A percentile compares a stretch with the other conserved stretches of the same genome.
These are phyloP conservation scores for Russula sp. DNA, from an alignment of 768 basidiomycete species.

Conservation along the genomic window DNA sequence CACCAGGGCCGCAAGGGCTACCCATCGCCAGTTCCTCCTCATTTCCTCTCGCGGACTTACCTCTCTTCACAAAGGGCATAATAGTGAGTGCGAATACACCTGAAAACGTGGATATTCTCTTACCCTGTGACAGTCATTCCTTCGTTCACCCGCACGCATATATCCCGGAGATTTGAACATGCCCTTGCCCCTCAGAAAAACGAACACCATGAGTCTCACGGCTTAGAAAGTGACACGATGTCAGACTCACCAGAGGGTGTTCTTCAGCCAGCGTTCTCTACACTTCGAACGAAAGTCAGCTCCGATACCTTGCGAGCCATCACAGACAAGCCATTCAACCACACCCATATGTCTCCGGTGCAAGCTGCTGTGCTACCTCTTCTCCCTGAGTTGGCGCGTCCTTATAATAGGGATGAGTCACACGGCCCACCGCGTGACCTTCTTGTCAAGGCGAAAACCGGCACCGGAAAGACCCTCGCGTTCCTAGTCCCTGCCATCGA, in stretches of 20 bases:
- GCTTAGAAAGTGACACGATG: neutral
- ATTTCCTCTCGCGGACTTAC: neutral
- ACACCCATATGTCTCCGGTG: conserved; percentile 70
- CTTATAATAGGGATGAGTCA: conserved; percentile 35
- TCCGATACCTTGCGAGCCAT: conserved; percentile 48
- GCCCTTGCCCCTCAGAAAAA: conserved; percentile 11
- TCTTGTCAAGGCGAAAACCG: conserved; percentile 81
- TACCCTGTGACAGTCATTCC: conserved; percentile 6
- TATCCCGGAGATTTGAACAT: conserved; percentile 14
- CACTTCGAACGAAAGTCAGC: conserved; percentile 29
- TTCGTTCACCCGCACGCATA: neutral
- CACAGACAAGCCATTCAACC: conserved; percentile 53
- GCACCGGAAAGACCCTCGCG: conserved; percentile 83
- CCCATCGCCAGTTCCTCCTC: neutral
- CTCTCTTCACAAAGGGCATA: neutral
- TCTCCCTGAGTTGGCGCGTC: conserved; percentile 59
- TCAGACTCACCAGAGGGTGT: neutral
- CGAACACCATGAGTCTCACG: neutral
- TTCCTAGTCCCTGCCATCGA: conserved; percentile 87
- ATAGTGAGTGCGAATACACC: neutral
- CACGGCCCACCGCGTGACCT: conserved; percentile 47
- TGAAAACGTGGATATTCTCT: neutral
- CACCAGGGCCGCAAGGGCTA: neutral
- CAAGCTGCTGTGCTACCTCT: conserved; percentile 72
- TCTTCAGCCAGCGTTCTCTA: conserved; percentile 25